Percentiles rank a stretch among this genome's conserved stretches.
Conservation (phyloP, 2,329 filamentous ascomycete genomes). For the Daldinia eschscholtzii region DNA sequence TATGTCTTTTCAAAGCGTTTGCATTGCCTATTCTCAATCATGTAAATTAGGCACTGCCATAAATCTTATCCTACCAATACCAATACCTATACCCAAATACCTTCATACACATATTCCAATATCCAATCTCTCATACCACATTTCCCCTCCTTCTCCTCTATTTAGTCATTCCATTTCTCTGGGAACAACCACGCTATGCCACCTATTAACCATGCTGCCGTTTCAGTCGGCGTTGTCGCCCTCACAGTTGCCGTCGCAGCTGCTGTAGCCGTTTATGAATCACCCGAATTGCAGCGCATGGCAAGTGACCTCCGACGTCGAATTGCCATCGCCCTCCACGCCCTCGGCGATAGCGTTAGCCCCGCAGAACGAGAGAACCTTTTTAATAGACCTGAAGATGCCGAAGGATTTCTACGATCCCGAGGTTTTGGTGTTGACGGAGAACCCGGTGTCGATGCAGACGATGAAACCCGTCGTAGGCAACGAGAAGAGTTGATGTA, state of each 20-base stretch:
- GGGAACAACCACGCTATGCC: slow-evolving; percentile 59
- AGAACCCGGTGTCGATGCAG: slow-evolving; percentile 68
- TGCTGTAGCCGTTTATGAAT: slow-evolving; percentile 73
- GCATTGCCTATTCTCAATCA: slow-evolving; percentile 10
- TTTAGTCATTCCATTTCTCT: slow-evolving; percentile 19
- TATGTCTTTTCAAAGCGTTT: slow-evolving; percentile 7
- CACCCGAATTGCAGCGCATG: slow-evolving; percentile 71
- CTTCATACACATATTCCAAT: not conserved
- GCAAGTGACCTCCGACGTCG: slow-evolving; percentile 72
- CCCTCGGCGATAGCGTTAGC: slow-evolving; percentile 69
- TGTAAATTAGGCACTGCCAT: slow-evolving; percentile 29
- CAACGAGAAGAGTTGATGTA: slow-evolving; percentile 75
- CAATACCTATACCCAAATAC: slow-evolving; percentile 13
- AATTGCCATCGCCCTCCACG: slow-evolving; percentile 71
- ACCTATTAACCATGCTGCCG: slow-evolving; percentile 66
- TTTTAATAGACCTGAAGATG: slow-evolving; percentile 76
- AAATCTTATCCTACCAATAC: slow-evolving; percentile 16
- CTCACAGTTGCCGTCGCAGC: slow-evolving; percentile 69
- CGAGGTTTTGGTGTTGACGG: slow-evolving; percentile 56
- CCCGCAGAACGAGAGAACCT: slow-evolving; percentile 64
- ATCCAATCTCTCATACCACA: slow-evolving; percentile 2
- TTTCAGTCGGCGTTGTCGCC: slow-evolving; percentile 71
- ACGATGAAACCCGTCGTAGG: slow-evolving; percentile 70
- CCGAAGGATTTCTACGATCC: slow-evolving; percentile 71
- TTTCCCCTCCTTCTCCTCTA: slow-evolving; percentile 21